Evolutionary conservation across 1,139 yeast genomes (phyloP), one percentile per base, ranked within the genome.

Genomic region (Saccharomyces hybrid): DNA sequence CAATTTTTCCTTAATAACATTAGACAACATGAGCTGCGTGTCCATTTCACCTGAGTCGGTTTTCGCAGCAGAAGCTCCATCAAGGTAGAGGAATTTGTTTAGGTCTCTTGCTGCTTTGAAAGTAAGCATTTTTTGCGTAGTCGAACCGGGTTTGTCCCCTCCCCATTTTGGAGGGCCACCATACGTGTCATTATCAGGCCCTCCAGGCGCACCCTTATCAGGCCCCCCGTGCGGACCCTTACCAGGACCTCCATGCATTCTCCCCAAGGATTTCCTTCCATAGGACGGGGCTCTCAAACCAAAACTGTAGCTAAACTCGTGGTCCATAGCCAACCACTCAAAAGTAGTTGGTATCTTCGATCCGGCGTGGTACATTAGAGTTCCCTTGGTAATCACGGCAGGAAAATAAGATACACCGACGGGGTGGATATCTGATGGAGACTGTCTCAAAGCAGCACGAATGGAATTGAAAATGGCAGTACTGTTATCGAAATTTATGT

Each of bases 381-480:
- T 80, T 3, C 83, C 83, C 44, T 77, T 73, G 0, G 85, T 84
- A 16, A 82, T 71, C 51, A 73, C 74, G 1, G 82, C 85, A 0
- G 85, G 84, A 46, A 81, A 73, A 58, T 74, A 79, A 4, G 80
- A 72, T n/a, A 81, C 79, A 3, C 85, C 82, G 14, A 76, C 72
- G 0, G 85, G 84, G 50, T 74, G 71, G 78, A 20, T 20, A 20
- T 20, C 23, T 20, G 23, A 20, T 20, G 23, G 23, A 20, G 23
- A 20, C 23, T 20, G 78, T 57, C 78, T 77, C 55, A 79, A 62
- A 0, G 80, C 81, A 41, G 79, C 76, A 52, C 77, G 71, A 9
- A 82, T 73, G 1, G 81, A 71, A 59, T 78, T 80, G 67, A 81
- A 81, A 1, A 82, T 60, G 1, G 82, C 77, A 0, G 81, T 68